Conservation (phyloP, 2,329 filamentous ascomycete species). For the Tympanopsis confertula region DNA sequence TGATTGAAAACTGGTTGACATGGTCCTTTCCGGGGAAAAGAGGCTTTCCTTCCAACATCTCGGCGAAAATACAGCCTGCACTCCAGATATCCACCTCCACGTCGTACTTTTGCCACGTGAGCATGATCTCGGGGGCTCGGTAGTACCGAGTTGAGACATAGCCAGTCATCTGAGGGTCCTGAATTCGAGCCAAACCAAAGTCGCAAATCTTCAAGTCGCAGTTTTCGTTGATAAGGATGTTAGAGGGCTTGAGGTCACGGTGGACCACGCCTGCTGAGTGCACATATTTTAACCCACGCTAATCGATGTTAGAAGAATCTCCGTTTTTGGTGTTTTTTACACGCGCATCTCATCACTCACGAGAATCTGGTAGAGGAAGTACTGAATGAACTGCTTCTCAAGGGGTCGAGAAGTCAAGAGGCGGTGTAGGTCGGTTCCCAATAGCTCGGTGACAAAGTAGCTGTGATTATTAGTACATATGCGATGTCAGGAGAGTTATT, state of each 20-base stretch:
- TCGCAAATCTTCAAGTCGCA: constrained; percentile 99
- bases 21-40: constrained; percentile 98
- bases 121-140: constrained; percentile 98
- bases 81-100: constrained; percentile 99
- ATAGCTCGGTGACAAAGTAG: constrained; percentile 95
- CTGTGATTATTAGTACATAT: constrained; percentile 30
- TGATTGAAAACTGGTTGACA: constrained; percentile 99
- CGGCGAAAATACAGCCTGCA: constrained; percentile 95
- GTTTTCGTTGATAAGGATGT: constrained; percentile 99
- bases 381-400: constrained; percentile 99
- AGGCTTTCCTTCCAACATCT: constrained; percentile 98
- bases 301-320: constrained; percentile 4
- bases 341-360: constrained; percentile 37
- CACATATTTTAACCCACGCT: constrained; percentile 97
- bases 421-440: constrained; percentile 91
- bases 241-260: constrained; percentile 94
- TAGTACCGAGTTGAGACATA: constrained; percentile 99
- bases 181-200: constrained; percentile 91
- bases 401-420: constrained; percentile 88
- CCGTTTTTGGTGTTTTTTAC: neutral
- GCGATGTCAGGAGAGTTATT: neutral
- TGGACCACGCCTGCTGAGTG: constrained; percentile 97
- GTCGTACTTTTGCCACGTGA: constrained; percentile 99
- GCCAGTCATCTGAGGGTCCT: constrained; percentile 98
- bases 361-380: constrained; percentile 98